Evolutionary conservation across 768 basidiomycete genomes (phyloP), one percentile per base, ranked within the genome.

Genomic region (Macrolepiota fuliginosa): DNA sequence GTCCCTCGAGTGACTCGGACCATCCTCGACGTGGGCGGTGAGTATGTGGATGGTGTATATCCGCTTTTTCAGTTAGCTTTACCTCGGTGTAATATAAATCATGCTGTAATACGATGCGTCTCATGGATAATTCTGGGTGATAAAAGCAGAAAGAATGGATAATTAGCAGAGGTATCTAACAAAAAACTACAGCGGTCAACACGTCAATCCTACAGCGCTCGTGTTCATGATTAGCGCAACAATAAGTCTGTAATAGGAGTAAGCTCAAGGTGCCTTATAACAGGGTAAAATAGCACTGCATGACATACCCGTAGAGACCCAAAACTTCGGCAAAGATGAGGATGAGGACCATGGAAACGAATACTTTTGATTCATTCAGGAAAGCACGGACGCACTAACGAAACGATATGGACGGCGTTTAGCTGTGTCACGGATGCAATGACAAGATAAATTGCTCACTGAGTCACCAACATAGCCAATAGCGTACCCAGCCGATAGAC

Each of bases 311-410:
- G 69, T 93, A 94, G 58, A 96, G 74, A 39, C 95, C 95, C 62
- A 97, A 77, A 24, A 97, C 95, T 73, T 96, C 94, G 6, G 87
- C 89, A 66, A 94, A 94, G 65, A 94, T 94, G 70, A 98, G 86
- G 65, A 98, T 96, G 45, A 98, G 87, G 19, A 98, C 94, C 96
- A 98, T 98, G 6, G 89, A 81, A 22, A 98, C 96, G 71, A 96
- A 98, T 27, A 98, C 87, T 71, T 86, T 89, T 63, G 89, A 88
- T 76, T 97, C 95, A 68, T 94, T 84, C 25, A 97, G 84, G 70
- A 94, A 97, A 64, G 93, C 93, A 62, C 94, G 85, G 15, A 95
- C 93, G 68, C 93, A 95, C 92, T 95, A 65, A 35, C 59, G 36
- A 35, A 19, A 54, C 1, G 10, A 27, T 11, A 27, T 55, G 42